phyloP scores from a whole-genome alignment of 2,329 filamentous ascomycete genomes.

The Ophiosphaerella korrae region DNA sequence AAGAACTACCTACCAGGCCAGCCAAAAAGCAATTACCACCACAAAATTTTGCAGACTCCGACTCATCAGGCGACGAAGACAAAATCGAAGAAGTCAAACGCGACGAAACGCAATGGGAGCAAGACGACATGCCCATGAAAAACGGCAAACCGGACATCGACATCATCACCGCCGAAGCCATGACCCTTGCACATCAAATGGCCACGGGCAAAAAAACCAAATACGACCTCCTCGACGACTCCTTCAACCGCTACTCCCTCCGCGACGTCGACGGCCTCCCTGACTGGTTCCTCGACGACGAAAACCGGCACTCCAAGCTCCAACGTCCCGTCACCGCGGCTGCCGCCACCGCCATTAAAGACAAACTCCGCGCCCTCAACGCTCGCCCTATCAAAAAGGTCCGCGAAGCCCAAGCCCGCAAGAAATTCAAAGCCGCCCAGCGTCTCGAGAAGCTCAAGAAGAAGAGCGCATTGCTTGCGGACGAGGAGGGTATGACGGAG shows the following conservation, averaged over 20 bases:
- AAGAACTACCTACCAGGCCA: slow-evolving; percentile 19
- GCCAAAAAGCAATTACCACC: slow-evolving; percentile 23
- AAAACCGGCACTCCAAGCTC: slow-evolving; percentile 78
- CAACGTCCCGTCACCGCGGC: slow-evolving; percentile 91
- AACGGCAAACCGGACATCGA: slow-evolving; percentile 82
- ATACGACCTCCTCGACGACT: slow-evolving; percentile 82
- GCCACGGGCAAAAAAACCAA: slow-evolving; percentile 83
- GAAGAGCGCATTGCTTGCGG: slow-evolving; percentile 88
- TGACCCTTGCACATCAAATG: slow-evolving; percentile 93
- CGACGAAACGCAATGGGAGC: slow-evolving; percentile 67
- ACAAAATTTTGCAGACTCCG: slow-evolving; percentile 35
- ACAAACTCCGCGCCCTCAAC: slow-evolving; percentile 90
- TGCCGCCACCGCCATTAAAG: slow-evolving; percentile 88
- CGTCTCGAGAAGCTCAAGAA: slow-evolving; percentile 92
- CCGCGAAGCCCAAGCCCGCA: slow-evolving; percentile 90
- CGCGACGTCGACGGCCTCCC: slow-evolving; percentile 90
- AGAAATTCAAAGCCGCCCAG: slow-evolving; percentile 95
- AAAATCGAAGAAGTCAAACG: slow-evolving; percentile 69
- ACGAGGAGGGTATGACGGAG: slow-evolving; percentile 91
- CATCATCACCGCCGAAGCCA: slow-evolving; percentile 98
- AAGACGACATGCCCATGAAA: slow-evolving; percentile 65
- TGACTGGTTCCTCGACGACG: slow-evolving; percentile 98
- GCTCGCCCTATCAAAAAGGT: slow-evolving; percentile 99
- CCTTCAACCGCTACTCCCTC: slow-evolving; percentile 91
- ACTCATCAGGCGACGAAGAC: slow-evolving; percentile 45